Conservation (phyloP, 305 asterid species). For the Fraxinus albicans region DNA sequence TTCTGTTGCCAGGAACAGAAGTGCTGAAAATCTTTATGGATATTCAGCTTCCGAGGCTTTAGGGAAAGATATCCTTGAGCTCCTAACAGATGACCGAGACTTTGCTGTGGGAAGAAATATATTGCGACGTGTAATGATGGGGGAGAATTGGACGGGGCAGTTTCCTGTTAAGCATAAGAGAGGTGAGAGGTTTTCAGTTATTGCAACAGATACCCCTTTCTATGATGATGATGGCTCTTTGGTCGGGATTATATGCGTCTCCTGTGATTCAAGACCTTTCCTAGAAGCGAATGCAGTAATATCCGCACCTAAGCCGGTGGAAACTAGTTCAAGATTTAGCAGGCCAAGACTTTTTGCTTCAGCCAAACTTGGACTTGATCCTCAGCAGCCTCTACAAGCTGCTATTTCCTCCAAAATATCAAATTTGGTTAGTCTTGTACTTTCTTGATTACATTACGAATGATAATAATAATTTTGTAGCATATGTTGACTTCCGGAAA, state of each 20-base stretch:
- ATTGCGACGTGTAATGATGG: constrained; percentile 50
- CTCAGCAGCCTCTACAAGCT: constrained; percentile 80
- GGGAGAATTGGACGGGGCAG: constrained; percentile 94
- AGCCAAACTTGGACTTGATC: constrained; percentile 68
- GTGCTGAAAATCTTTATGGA: constrained; percentile 83
- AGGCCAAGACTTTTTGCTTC: constrained; percentile 48
- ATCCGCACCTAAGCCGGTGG: constrained; percentile 33
- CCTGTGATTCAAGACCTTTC: constrained; percentile 67
- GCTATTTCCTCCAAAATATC: constrained; percentile 81
- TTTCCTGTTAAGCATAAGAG: constrained; percentile 70
- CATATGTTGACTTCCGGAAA: constrained; percentile 34
- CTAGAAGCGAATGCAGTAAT: constrained; percentile 41
- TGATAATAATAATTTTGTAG: constrained; percentile 2
- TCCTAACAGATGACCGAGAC: constrained; percentile 58
- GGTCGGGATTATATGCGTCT: constrained; percentile 75
- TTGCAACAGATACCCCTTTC: constrained; percentile 81
- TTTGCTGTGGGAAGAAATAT: constrained; percentile 49
- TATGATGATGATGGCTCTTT: constrained; percentile 72
- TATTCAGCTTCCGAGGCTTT: constrained; percentile 74
- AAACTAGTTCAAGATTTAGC: constrained; percentile 41
- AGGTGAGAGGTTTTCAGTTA: constrained; percentile 63
- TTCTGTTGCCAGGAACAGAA: constrained; percentile 62
- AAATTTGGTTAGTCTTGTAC: constrained; percentile 65
- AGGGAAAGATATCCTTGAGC: constrained; percentile 58
- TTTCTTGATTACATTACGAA: constrained; percentile 1